Conservation (phyloP, 352 stramenopile species). For the Phytopythium sindhum region DNA sequence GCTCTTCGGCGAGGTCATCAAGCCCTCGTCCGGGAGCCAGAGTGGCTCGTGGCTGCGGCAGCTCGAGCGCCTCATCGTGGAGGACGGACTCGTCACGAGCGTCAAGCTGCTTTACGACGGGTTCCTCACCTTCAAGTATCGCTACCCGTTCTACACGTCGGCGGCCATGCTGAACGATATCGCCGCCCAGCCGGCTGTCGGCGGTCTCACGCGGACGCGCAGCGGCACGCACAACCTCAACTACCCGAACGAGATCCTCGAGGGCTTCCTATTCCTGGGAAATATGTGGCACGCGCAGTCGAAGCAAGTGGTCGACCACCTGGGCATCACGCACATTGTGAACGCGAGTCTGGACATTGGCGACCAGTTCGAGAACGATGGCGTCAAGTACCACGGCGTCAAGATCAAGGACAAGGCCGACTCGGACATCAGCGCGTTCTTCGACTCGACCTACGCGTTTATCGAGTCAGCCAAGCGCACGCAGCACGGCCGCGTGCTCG, state of each 20-base stretch:
- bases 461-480: conserved; percentile 77
- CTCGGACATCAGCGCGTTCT: conserved; percentile 65
- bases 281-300: conserved; percentile 89
- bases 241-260: conserved; percentile 87
- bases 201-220: conserved; percentile 59
- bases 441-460: conserved; percentile 67
- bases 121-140: conserved; percentile 84
- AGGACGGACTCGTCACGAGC: conserved; percentile 71
- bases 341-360: conserved; percentile 78
- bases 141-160: conserved; percentile 85
- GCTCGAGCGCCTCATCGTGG: conserved; percentile 67
- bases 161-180: conserved; percentile 63
- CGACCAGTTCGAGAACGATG: conserved; percentile 68
- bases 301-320: conserved; percentile 64
- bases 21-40: conserved; percentile 17
- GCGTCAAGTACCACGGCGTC: conserved; percentile 71
- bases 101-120: conserved; percentile 72
- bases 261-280: conserved; percentile 82
- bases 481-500: conserved; percentile 72
- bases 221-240: conserved; percentile 85
- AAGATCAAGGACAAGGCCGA: conserved; percentile 80
- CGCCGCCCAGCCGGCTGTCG: conserved; percentile 11
- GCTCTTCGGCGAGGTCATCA: conserved; percentile 71
- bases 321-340: conserved; percentile 84
- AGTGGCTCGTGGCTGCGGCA: conserved; percentile 49